phyloP scores from a whole-genome alignment of 2,329 filamentous ascomycete genomes.

The Cladophialophora chaetospira region DNA sequence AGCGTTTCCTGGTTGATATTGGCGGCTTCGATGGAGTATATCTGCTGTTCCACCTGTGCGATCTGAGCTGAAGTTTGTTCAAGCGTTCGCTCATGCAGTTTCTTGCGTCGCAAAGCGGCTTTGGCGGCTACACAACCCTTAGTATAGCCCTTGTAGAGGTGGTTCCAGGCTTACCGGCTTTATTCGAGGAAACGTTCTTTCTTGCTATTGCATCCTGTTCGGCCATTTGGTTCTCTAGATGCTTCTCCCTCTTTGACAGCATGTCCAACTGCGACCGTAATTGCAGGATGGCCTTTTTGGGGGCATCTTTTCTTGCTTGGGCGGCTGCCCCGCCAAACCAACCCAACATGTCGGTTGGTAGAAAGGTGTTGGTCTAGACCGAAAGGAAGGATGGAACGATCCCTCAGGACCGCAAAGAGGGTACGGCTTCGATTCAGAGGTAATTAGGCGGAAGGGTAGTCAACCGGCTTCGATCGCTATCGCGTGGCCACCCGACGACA shows the following conservation, averaged over 20 bases:
- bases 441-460: constrained; percentile 10
- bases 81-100: constrained; percentile 85
- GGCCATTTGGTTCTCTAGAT: constrained; percentile 87
- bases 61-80: constrained; percentile 91
- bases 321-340: constrained; percentile 87
- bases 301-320: constrained; percentile 86
- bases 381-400: not conserved
- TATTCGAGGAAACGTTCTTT: constrained; percentile 87
- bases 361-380: not conserved
- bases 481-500: constrained; percentile 17
- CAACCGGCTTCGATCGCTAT: constrained; percentile 18
- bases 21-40: constrained; percentile 94
- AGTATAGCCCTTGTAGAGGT: not conserved
- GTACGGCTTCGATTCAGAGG: not conserved
- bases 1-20: constrained; percentile 99
- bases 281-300: constrained; percentile 93
- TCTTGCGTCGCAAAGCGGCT: constrained; percentile 88
- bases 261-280: constrained; percentile 91
- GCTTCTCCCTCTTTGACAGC: constrained; percentile 93
- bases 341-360: constrained; percentile 63
- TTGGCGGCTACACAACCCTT: constrained; percentile 69
- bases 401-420: not conserved
- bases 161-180: constrained; percentile 70
- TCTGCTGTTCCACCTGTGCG: constrained; percentile 88
- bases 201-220: constrained; percentile 86